phyloP scores from a whole-genome alignment of 2,329 filamentous ascomycete species.

The Pseudomassariella vexata region DNA sequence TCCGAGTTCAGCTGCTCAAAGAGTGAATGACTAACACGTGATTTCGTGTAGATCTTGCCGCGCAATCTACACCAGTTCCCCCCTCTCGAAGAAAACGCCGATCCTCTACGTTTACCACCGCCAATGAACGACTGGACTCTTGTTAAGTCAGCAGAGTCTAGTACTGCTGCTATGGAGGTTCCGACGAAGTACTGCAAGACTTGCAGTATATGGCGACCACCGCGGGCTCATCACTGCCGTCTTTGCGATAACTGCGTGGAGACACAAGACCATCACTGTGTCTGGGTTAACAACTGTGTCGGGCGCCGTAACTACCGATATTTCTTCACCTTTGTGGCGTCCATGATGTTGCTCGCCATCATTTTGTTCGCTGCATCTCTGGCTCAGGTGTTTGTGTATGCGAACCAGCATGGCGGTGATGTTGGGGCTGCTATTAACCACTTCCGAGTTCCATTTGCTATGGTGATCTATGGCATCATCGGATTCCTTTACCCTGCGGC shows the following conservation, averaged over 20 bases:
- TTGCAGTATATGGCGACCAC: conserved; percentile 95
- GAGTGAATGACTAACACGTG: too few species aligned
- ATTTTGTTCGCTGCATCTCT: conserved; percentile 74
- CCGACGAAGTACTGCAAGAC: conserved; percentile 98
- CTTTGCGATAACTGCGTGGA: conserved; percentile 97
- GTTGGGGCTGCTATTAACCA: conserved; percentile 64
- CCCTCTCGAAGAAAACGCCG: conserved; percentile 66
- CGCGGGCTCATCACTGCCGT: conserved; percentile 91
- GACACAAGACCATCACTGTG: conserved; percentile 95
- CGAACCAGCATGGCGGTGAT: conserved; percentile 53
- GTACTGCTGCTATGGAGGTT: conserved; percentile 89
- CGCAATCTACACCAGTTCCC: conserved; percentile 88
- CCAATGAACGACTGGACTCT: conserved; percentile 91
- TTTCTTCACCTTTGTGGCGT: conserved; percentile 87
- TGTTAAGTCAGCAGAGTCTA: conserved; percentile 71
- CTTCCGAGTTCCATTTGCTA: conserved; percentile 79
- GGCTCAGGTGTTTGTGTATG: conserved; percentile 75
- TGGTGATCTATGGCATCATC: too few species aligned
- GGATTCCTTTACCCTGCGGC: conserved; percentile 75
- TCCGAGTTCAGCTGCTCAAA: too few species aligned
- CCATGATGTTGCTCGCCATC: conserved; percentile 65
- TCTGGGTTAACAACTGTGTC: conserved; percentile 98
- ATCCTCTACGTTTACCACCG: conserved; percentile 75
- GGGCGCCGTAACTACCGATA: conserved; percentile 96
- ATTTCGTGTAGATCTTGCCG: conserved; percentile 71